Percentiles rank a stretch among this genome's conserved stretches.
phyloP scores from a whole-genome alignment of 768 basidiomycete genomes.

The Auricularia auricula-judae region DNA sequence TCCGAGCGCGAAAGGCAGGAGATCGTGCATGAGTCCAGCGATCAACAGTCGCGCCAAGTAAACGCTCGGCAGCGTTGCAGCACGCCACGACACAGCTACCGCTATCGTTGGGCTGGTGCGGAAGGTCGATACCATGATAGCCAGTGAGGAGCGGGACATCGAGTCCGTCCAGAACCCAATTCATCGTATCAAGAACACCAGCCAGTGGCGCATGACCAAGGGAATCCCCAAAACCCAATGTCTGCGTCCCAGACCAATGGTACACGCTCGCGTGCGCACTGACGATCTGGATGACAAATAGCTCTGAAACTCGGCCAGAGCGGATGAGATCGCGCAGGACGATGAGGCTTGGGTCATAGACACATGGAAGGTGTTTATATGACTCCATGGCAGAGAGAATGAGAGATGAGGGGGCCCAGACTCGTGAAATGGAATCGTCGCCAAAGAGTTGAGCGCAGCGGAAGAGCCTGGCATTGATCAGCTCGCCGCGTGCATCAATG shows the following conservation, averaged over 20 bases:
- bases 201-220: background rate
- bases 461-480: background rate
- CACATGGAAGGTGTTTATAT: background rate
- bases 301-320: background rate
- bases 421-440: background rate
- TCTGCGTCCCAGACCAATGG: background rate
- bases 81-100: background rate
- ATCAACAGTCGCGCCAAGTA: background rate
- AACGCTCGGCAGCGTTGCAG: background rate
- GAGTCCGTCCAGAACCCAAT: background rate
- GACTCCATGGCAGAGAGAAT: background rate
- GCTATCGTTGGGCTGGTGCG: background rate
- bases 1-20: background rate
- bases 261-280: background rate
- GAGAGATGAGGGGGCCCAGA: background rate
- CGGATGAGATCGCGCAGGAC: background rate
- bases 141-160: background rate
- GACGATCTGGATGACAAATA: background rate
- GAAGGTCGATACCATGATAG: no score
- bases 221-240: background rate
- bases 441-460: background rate
- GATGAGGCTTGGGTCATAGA: background rate
- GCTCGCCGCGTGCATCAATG: background rate
- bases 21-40: background rate
- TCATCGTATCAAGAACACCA: background rate